phyloP scores from a whole-genome alignment of 2,329 filamentous ascomycete genomes.

The Berkeleyomyces basicola region DNA sequence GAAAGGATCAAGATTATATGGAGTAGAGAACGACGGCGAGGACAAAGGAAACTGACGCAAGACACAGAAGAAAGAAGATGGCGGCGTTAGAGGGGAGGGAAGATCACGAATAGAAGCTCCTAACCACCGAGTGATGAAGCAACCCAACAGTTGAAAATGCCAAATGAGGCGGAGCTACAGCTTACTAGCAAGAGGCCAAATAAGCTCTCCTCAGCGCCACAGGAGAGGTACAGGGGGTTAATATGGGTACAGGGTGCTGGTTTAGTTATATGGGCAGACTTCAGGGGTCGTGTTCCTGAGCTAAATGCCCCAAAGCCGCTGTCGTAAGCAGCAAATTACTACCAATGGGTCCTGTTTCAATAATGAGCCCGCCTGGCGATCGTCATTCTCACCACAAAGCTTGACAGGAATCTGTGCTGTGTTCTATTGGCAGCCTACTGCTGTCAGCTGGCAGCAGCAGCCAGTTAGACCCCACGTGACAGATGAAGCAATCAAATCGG shows the following conservation, averaged over 20 bases:
- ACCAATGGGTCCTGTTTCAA: background rate
- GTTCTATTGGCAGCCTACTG: background rate
- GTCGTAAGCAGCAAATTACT: background rate
- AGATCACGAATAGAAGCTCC: background rate
- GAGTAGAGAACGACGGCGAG: too few species aligned
- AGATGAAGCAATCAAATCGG: too few species aligned
- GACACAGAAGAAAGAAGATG: background rate
- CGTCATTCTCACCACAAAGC: background rate
- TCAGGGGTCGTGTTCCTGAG: background rate
- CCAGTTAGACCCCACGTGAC: background rate
- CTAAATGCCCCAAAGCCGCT: background rate
- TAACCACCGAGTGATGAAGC: background rate
- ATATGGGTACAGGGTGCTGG: background rate
- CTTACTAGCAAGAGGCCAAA: constrained; percentile 5
- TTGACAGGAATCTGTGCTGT: background rate
- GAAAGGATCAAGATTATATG: background rate
- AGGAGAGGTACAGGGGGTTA: background rate
- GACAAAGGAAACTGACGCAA: background rate
- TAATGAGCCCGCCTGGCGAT: background rate
- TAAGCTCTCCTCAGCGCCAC: background rate
- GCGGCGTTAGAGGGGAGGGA: too few species aligned
- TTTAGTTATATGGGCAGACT: background rate
- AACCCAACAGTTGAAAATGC: background rate
- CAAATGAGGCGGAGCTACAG: background rate
- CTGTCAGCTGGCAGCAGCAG: background rate